phyloP scores from a whole-genome alignment of 345 rosid species.

The Balakata baccata region DNA sequence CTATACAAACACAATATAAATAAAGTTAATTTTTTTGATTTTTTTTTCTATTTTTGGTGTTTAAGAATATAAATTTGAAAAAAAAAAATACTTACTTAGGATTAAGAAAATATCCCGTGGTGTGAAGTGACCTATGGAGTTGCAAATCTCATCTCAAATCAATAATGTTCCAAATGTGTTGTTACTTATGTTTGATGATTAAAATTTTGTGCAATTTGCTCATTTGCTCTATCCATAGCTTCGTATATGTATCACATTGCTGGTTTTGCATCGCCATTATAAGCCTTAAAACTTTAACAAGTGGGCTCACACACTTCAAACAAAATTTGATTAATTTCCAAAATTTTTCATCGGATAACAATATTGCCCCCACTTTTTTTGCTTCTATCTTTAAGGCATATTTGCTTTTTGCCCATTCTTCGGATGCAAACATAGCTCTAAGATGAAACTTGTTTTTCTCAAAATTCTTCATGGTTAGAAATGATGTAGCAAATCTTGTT shows the following conservation, averaged over 20 bases:
- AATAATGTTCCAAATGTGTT: conserved; percentile 5
- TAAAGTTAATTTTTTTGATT: too few species aligned
- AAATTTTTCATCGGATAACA: not conserved
- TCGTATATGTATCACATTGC: not conserved
- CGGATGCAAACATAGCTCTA: conserved; percentile 10
- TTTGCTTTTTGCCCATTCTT: conserved; percentile 1
- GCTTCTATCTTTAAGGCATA: not conserved
- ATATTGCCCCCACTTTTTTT: not conserved
- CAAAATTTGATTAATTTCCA: conserved; percentile 8
- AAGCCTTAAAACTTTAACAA: not conserved
- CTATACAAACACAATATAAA: not conserved
- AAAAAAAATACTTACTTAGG: not conserved
- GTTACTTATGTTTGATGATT: not conserved
- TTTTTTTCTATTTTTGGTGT: too few species aligned
- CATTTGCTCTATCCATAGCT: not conserved
- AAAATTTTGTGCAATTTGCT: not conserved
- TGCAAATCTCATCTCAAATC: not conserved
- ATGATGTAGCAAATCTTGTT: conserved; percentile 5
- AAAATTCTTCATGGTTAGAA: conserved; percentile 6
- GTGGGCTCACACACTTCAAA: conserved; percentile 4
- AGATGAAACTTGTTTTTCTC: not conserved
- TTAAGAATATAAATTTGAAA: too few species aligned
- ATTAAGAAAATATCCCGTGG: not conserved
- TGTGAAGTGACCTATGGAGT: conserved; percentile 4
- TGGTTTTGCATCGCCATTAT: not conserved